Evolutionary conservation across 768 basidiomycete genomes (phyloP).

Genomic region (Rhizopogon salebrosus): DNA sequence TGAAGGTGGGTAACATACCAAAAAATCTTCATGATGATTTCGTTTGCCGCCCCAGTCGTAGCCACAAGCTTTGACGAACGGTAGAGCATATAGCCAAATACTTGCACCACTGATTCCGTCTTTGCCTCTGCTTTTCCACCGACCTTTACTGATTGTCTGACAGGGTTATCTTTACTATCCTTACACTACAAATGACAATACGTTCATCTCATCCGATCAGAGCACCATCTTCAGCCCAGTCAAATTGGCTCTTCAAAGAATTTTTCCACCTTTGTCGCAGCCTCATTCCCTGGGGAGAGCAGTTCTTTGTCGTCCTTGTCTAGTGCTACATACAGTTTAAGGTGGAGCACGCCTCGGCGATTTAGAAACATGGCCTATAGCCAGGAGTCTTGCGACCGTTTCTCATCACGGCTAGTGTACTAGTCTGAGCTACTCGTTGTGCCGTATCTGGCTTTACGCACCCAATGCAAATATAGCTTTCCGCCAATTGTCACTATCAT

Average conservation of each 20-base stretch:
- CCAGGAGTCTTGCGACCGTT: neutral
- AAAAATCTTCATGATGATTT: constrained; percentile 45
- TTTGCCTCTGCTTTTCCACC: neutral
- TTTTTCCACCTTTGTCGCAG: constrained; percentile 12
- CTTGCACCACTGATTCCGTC: constrained; percentile 54
- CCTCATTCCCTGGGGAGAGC: constrained; percentile 32
- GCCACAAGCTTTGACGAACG: constrained; percentile 56
- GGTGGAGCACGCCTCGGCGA: neutral
- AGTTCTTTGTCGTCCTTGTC: constrained; percentile 7
- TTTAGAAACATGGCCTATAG: neutral
- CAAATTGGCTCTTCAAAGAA: constrained; percentile 22
- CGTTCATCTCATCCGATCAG: no score
- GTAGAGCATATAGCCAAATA: constrained; percentile 64
- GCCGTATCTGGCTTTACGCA: neutral
- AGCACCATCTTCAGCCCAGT: constrained; percentile 15
- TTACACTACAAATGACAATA: neutral
- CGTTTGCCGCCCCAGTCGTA: constrained; percentile 77
- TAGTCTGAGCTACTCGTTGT: no score
- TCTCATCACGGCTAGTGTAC: neutral
- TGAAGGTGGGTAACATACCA: constrained; percentile 25
- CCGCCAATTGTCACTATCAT: no score
- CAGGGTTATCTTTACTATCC: neutral
- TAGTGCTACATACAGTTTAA: neutral
- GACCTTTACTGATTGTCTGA: neutral
- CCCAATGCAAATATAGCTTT: no score